phyloP scores from a whole-genome alignment of 306 rosid species.

The Begonia fuchsioides region DNA sequence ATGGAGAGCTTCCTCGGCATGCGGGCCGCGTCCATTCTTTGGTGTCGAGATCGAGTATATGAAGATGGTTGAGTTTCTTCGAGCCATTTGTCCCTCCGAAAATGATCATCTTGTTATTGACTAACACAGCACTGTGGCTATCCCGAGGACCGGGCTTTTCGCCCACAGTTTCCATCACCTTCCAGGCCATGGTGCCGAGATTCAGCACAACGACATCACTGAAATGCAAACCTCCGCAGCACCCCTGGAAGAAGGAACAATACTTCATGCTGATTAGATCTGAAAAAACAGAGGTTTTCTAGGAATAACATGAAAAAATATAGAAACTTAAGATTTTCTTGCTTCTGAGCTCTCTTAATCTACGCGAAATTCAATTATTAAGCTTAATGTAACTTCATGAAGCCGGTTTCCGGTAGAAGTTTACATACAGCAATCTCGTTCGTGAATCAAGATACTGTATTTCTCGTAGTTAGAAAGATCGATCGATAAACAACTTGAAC shows the following conservation, averaged over 20 bases:
- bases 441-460: too few species aligned
- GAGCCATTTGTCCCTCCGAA: slow-evolving; percentile 94
- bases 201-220: slow-evolving; percentile 67
- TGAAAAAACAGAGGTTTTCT: too few species aligned
- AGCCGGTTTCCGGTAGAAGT: too few species aligned
- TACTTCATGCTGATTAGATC: too few species aligned
- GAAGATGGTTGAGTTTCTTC: slow-evolving; percentile 74
- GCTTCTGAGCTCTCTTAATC: too few species aligned
- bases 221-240: slow-evolving; percentile 86
- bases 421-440: too few species aligned
- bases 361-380: too few species aligned
- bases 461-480: too few species aligned
- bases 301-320: too few species aligned
- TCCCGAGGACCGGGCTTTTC: slow-evolving; percentile 89
- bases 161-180: slow-evolving; percentile 42
- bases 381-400: too few species aligned
- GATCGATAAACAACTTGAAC: too few species aligned
- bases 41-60: slow-evolving; percentile 51
- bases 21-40: slow-evolving; percentile 58
- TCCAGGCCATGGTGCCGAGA: slow-evolving; percentile 72
- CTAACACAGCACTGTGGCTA: slow-evolving; percentile 70
- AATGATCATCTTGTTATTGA: slow-evolving; percentile 58
- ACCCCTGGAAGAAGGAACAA: slow-evolving; percentile 39
- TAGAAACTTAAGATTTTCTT: too few species aligned
- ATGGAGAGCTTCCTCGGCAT: slow-evolving; percentile 65